A percentile compares a stretch with the other conserved stretches of the same genome.
Conservation (phyloP, 106 monocot genomes). For the Dactylorhiza incarnata region DNA sequence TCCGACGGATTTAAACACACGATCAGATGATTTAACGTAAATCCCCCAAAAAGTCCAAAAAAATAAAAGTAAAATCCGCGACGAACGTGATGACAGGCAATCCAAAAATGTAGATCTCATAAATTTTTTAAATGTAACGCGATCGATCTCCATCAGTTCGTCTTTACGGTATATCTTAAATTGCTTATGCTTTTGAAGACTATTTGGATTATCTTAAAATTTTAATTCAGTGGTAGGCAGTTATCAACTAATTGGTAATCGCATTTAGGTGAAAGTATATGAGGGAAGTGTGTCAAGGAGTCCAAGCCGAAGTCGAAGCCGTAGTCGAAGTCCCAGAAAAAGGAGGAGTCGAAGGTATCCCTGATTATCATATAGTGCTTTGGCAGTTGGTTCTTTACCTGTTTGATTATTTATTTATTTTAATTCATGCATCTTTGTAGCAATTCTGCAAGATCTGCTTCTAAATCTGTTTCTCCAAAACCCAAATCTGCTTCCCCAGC, state of each 20-base stretch:
- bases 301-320: slow-evolving; percentile 25
- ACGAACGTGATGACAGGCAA: too few relatives aligned
- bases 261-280: slow-evolving; percentile 25
- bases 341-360: slow-evolving; percentile 22
- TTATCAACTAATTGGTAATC: not conserved
- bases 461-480: slow-evolving; percentile 21
- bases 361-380: not conserved
- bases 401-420: not conserved
- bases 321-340: slow-evolving; percentile 25
- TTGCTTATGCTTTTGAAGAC: not conserved
- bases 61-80: too few relatives aligned
- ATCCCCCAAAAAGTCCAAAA: too few relatives aligned
- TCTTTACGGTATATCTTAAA: too few relatives aligned
- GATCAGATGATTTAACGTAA: too few relatives aligned
- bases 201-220: not conserved
- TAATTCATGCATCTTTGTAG: not conserved
- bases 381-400: not conserved
- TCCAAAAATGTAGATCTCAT: too few relatives aligned
- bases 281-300: slow-evolving; percentile 33
- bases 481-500: slow-evolving; percentile 27
- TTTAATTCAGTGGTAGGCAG: not conserved
- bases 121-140: too few relatives aligned
- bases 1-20: too few relatives aligned
- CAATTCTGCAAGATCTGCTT: slow-evolving; percentile 7
- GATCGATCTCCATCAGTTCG: too few relatives aligned